Conservation (phyloP, 305 asterid genomes). For the Fraxinus angustifolia region DNA sequence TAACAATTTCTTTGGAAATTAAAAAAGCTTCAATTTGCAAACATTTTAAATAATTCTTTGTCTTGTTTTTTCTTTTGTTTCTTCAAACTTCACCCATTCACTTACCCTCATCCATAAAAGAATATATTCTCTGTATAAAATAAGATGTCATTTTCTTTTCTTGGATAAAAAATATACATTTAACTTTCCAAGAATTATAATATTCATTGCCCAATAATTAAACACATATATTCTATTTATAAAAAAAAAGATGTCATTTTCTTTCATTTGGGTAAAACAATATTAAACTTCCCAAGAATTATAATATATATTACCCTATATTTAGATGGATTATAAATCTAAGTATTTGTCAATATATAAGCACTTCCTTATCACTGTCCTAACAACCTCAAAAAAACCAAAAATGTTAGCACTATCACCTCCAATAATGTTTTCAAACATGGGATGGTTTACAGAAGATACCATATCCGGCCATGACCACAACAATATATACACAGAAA, state of each 20-base stretch:
- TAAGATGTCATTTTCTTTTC: neutral
- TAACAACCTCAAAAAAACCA: neutral
- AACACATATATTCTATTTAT: neutral
- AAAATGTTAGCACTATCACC: neutral
- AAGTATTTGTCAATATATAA: neutral
- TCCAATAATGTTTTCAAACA: neutral
- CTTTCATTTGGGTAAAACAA: too few relatives aligned
- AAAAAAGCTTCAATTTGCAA: neutral
- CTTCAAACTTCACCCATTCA: neutral
- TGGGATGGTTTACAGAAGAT: neutral
- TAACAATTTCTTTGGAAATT: neutral
- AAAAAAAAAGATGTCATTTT: neutral
- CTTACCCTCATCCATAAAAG: neutral
- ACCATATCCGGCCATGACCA: neutral
- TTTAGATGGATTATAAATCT: neutral
- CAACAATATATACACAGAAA: neutral
- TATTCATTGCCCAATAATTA: neutral
- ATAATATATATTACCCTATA: neutral
- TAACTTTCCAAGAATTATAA: neutral
- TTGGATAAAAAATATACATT: too few relatives aligned
- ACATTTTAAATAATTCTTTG: neutral
- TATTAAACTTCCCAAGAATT: neutral
- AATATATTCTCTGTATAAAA: neutral
- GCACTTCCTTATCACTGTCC: neutral
- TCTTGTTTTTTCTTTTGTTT: neutral